phyloP scores from a whole-genome alignment of 164 flowering plant species.

The Aristolochia contorta region DNA sequence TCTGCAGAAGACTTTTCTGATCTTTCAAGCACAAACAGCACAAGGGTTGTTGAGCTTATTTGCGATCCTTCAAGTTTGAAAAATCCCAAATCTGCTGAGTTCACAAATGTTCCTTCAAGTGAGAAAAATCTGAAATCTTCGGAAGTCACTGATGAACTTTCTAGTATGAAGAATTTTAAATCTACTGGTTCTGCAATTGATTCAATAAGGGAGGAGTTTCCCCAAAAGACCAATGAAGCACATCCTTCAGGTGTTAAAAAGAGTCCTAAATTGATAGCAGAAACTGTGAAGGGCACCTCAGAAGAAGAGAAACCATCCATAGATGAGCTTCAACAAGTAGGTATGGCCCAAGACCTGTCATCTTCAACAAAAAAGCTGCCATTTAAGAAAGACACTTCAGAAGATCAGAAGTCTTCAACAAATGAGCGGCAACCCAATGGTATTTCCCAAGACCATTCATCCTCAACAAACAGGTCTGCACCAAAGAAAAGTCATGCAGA shows the following conservation, averaged over 20 bases:
- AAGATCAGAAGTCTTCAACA: too few species aligned
- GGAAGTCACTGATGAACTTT: too few species aligned
- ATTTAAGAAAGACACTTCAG: not conserved
- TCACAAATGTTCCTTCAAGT: not conserved
- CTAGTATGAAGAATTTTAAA: too few species aligned
- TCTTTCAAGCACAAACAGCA: not conserved
- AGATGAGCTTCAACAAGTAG: too few species aligned
- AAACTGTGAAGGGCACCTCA: too few species aligned
- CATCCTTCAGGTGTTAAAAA: too few species aligned
- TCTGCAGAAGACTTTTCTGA: not conserved
- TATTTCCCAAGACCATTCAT: not conserved
- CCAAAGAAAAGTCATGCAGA: not conserved
- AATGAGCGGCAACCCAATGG: too few species aligned
- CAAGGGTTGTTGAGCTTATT: not conserved
- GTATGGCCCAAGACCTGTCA: not conserved
- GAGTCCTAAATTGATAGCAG: too few species aligned
- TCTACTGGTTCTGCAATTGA: too few species aligned
- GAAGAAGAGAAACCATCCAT: too few species aligned
- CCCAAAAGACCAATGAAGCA: too few species aligned
- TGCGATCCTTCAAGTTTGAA: not conserved
- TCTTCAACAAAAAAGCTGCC: not conserved
- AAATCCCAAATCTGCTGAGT: not conserved
- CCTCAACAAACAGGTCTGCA: not conserved
- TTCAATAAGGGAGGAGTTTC: too few species aligned
- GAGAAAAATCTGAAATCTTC: not conserved